These are phyloP conservation scores for Athelia psychrophila DNA, from an alignment of 1,284 basidiomycete genomes.

Conservation along the genomic window DNA sequence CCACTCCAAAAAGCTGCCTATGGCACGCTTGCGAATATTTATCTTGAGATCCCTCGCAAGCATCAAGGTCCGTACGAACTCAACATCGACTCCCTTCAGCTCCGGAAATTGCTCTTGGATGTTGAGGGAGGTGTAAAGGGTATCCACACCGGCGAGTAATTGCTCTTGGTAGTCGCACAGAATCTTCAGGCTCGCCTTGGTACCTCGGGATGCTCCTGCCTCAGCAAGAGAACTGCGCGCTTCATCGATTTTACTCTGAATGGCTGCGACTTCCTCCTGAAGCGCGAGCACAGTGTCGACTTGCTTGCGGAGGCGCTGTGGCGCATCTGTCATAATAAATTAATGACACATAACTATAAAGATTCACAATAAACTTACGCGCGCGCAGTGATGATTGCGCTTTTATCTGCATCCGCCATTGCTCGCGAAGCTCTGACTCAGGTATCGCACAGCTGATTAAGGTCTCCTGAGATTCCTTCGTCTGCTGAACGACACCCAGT, in stretches of 20 bases:
- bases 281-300: conserved; percentile 11
- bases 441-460: not conserved
- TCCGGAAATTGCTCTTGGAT: conserved; percentile 11
- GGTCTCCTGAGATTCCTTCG: not conserved
- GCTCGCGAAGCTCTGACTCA: not conserved
- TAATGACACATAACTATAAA: not conserved
- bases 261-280: conserved; percentile 11
- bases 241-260: conserved; percentile 3
- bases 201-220: not conserved
- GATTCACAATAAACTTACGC: conserved; percentile 4
- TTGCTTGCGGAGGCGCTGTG: conserved; percentile 11
- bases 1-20: conserved; percentile 35
- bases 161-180: conserved; percentile 6
- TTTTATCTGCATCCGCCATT: conserved; percentile 12
- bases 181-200: not conserved
- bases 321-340: conserved; percentile 11
- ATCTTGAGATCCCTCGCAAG: conserved; percentile 34
- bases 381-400: conserved; percentile 12
- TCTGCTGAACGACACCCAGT: not conserved
- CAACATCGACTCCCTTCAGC: conserved; percentile 15
- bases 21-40: conserved; percentile 31
- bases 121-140: conserved; percentile 14
- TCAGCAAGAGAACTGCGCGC: conserved; percentile 2
- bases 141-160: conserved; percentile 8
- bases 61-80: conserved; percentile 30